Evolutionary conservation across 805 yeast genomes (phyloP).

Genomic region (Yarrowia osloensis): DNA sequence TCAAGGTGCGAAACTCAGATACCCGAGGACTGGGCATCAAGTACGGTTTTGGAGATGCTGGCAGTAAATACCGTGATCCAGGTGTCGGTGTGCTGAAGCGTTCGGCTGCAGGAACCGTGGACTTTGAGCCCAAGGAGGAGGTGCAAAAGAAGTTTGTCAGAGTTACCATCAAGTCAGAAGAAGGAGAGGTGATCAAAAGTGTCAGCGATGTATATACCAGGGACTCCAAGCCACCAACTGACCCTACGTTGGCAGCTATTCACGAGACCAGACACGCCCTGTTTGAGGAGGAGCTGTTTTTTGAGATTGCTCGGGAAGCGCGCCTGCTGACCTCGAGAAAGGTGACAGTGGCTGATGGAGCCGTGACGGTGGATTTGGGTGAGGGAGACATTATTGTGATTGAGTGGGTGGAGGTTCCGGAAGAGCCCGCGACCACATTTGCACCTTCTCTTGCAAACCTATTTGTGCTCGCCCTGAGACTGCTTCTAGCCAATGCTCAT

Average conservation of each 20-base stretch:
- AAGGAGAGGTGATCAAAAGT: slow-evolving; percentile 43
- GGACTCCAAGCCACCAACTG: slow-evolving; percentile 55
- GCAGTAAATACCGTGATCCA: slow-evolving; percentile 70
- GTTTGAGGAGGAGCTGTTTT: slow-evolving; percentile 88
- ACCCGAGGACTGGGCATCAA: slow-evolving; percentile 70
- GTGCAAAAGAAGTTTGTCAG: slow-evolving; percentile 53
- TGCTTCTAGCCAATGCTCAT: slow-evolving; percentile 64
- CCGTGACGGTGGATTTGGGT: slow-evolving; percentile 63
- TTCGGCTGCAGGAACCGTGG: slow-evolving; percentile 49
- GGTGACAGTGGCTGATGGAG: slow-evolving; percentile 65
- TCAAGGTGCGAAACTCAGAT: slow-evolving; percentile 62
- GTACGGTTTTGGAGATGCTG: slow-evolving; percentile 90
- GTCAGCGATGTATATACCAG: slow-evolving; percentile 49
- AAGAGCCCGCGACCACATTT: background rate
- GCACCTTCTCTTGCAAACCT: slow-evolving; percentile 51
- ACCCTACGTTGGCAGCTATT: slow-evolving; percentile 22
- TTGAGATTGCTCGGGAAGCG: slow-evolving; percentile 76
- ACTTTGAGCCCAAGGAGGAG: slow-evolving; percentile 45
- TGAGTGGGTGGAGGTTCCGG: slow-evolving; percentile 44
- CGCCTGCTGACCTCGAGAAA: slow-evolving; percentile 65
- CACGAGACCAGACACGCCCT: slow-evolving; percentile 55
- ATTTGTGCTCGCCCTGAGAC: slow-evolving; percentile 54
- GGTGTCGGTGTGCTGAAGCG: slow-evolving; percentile 75
- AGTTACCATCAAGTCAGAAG: slow-evolving; percentile 52
- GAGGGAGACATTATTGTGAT: slow-evolving; percentile 66